phyloP scores from a whole-genome alignment of 345 rosid species.

The Eucalyptus marginata region DNA sequence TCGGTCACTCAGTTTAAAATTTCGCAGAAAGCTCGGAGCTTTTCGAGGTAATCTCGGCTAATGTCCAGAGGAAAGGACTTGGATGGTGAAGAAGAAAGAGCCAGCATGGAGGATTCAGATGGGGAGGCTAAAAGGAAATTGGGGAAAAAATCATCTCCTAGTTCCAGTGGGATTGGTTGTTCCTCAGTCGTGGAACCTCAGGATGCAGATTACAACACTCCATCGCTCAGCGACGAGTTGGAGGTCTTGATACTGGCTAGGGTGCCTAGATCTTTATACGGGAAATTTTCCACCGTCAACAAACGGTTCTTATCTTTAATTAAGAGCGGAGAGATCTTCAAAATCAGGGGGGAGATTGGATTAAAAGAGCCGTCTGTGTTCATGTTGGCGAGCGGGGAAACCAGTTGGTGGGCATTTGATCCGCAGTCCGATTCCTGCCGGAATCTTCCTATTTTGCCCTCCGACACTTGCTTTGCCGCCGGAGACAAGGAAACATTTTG shows the following conservation, averaged over 20 bases:
- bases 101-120: neutral
- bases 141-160: neutral
- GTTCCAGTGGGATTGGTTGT: slow-evolving; percentile 5
- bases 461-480: slow-evolving; percentile 38
- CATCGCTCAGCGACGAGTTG: slow-evolving; percentile 55
- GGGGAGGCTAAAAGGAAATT: neutral
- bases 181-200: slow-evolving; percentile 41
- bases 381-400: slow-evolving; percentile 59
- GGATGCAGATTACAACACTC: slow-evolving; percentile 93
- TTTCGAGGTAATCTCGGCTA: neutral
- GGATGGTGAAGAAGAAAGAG: slow-evolving; percentile 19
- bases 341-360: slow-evolving; percentile 46
- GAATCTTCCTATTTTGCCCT: slow-evolving; percentile 57
- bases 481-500: slow-evolving; percentile 81
- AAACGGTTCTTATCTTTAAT: slow-evolving; percentile 35
- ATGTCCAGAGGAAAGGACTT: slow-evolving; percentile 25
- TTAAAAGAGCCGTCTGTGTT: slow-evolving; percentile 61
- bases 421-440: slow-evolving; percentile 25
- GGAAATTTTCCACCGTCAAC: slow-evolving; percentile 50
- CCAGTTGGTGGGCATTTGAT: slow-evolving; percentile 65
- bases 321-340: slow-evolving; percentile 63
- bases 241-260: slow-evolving; percentile 68
- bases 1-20: neutral
- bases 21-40: neutral
- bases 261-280: slow-evolving; percentile 56